Evolutionary conservation across 2,329 filamentous ascomycete genomes (phyloP).

Genomic region (Verticillium tricorpus): DNA sequence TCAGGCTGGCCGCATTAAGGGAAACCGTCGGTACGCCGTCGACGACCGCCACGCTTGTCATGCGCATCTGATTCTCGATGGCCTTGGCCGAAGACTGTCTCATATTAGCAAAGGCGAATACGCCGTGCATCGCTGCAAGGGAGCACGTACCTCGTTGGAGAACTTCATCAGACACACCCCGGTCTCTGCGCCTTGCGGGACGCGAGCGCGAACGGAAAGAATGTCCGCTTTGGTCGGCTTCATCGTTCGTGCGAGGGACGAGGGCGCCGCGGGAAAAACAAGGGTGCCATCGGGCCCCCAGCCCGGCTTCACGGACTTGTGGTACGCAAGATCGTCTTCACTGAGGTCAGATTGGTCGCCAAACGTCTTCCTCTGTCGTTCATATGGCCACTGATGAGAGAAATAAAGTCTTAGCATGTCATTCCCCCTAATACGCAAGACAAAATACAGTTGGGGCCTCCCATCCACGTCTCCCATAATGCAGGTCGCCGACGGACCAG

Average conservation of each 20-base stretch:
- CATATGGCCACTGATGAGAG: conserved; percentile 74
- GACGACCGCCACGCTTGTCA: conserved; percentile 48
- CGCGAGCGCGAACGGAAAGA: conserved; percentile 49
- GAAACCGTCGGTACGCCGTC: conserved; percentile 58
- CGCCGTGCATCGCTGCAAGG: not conserved
- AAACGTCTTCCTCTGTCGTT: conserved; percentile 69
- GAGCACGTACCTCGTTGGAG: conserved; percentile 43
- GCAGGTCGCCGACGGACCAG: conserved; percentile 5
- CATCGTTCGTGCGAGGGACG: conserved; percentile 9
- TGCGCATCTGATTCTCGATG: conserved; percentile 48
- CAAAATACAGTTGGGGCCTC: not conserved
- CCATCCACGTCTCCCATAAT: not conserved
- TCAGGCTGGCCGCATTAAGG: conserved; percentile 32
- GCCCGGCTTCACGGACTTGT: conserved; percentile 69
- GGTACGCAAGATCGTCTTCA: conserved; percentile 61
- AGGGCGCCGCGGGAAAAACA: conserved; percentile 44
- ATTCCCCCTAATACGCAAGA: conserved; percentile 15
- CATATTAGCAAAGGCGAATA: not conserved
- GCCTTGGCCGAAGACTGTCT: conserved; percentile 49
- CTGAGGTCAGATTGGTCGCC: conserved; percentile 57
- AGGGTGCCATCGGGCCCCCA: conserved; percentile 75
- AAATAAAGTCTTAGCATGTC: conserved; percentile 40
- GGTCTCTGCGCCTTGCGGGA: conserved; percentile 58
- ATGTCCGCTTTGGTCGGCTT: conserved; percentile 36
- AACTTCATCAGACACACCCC: conserved; percentile 64